A percentile compares a stretch with the other conserved stretches of the same genome.
Conservation (phyloP, 768 basidiomycete species). For the Phaffia australis region DNA sequence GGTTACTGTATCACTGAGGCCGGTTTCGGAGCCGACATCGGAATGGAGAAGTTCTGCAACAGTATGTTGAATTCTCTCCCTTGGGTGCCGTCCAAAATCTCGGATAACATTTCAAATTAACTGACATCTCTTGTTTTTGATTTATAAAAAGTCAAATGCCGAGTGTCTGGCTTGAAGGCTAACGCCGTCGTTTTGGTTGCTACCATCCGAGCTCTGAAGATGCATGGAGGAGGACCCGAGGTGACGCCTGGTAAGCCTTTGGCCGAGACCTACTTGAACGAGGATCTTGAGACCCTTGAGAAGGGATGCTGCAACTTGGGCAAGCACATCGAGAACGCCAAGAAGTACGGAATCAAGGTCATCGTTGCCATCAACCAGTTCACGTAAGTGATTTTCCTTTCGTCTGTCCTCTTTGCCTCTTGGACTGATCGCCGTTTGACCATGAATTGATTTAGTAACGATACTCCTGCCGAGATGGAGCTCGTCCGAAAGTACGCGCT, state of each 20-base stretch:
- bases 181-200: constrained; percentile 94
- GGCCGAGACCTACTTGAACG: constrained; percentile 84
- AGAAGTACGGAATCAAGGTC: constrained; percentile 93
- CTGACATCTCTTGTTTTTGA: constrained; percentile 35
- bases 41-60: constrained; percentile 36
- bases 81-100: not conserved
- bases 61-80: constrained; percentile 13
- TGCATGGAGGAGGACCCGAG: constrained; percentile 97
- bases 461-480: constrained; percentile 77
- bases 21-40: constrained; percentile 98
- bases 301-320: constrained; percentile 87
- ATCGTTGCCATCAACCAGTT: constrained; percentile 94
- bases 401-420: not conserved
- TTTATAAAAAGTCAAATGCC: constrained; percentile 99
- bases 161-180: constrained; percentile 79
- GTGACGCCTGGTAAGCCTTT: constrained; percentile 92
- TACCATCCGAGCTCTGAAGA: constrained; percentile 93
- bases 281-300: constrained; percentile 76
- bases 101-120: not conserved
- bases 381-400: constrained; percentile 50
- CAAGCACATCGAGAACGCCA: constrained; percentile 86
- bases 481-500: constrained; percentile 71
- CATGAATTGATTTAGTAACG: constrained; percentile 51
- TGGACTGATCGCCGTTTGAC: not conserved
- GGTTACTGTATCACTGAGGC: constrained; percentile 98